phyloP scores from a whole-genome alignment of 768 basidiomycete genomes.

The Ramaria sp. region DNA sequence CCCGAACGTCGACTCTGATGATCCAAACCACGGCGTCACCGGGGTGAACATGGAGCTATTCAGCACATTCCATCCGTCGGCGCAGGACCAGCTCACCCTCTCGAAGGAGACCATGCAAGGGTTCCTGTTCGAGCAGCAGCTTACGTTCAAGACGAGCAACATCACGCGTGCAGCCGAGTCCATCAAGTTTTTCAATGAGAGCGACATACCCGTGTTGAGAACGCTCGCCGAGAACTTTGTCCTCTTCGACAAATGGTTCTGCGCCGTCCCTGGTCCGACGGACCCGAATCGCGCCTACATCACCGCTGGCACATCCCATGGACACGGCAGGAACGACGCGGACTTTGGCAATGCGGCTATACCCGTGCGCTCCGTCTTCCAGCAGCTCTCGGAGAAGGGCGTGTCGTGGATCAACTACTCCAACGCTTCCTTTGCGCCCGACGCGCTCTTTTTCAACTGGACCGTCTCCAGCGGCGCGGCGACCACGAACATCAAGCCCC shows the following conservation, averaged over 20 bases:
- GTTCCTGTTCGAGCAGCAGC: slow-evolving; percentile 17
- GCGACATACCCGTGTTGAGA: slow-evolving; percentile 16
- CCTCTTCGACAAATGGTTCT: slow-evolving; percentile 25
- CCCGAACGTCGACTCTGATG: too few species aligned
- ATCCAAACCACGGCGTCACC: too few species aligned
- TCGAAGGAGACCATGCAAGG: too few species aligned
- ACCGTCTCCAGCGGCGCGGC: slow-evolving; percentile 12
- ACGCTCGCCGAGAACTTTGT: slow-evolving; percentile 19
- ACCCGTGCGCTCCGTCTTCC: slow-evolving; percentile 19
- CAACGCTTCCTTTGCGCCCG: slow-evolving; percentile 14
- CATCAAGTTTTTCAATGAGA: slow-evolving; percentile 18
- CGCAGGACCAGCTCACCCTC: too few species aligned
- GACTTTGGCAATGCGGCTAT: slow-evolving; percentile 14
- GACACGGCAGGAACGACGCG: slow-evolving; percentile 22
- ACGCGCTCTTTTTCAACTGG: slow-evolving; percentile 19
- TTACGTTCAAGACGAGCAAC: slow-evolving; percentile 12
- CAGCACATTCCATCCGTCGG: too few species aligned
- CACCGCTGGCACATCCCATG: slow-evolving; percentile 21
- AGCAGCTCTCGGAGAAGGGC: slow-evolving; percentile 16
- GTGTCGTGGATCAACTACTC: slow-evolving; percentile 22
- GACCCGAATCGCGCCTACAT: slow-evolving; percentile 23
- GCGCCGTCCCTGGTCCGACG: slow-evolving; percentile 22
- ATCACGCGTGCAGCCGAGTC: slow-evolving; percentile 17
- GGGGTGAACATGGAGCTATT: too few species aligned
- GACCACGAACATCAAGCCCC: slow-evolving; percentile 14